phyloP scores from a whole-genome alignment of 345 rosid genomes.

The Eucalyptus curtisii region DNA sequence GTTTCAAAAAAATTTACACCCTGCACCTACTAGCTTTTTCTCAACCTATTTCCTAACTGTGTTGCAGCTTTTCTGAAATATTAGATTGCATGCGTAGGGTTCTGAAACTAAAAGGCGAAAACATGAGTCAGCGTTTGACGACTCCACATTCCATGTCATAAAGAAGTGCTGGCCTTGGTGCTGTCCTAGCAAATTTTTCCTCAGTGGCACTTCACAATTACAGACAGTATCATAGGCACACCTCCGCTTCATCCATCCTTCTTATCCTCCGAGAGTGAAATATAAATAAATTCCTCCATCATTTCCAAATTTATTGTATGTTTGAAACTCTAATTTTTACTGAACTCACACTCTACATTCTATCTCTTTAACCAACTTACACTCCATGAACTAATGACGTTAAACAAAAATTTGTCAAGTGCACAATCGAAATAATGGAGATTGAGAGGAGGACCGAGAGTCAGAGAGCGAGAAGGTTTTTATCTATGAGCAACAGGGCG shows the following conservation, averaged over 20 bases:
- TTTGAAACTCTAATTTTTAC: background rate
- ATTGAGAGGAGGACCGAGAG: background rate
- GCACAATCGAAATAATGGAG: background rate
- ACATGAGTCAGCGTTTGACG: background rate
- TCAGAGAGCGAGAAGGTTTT: fast-evolving
- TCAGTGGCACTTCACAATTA: background rate
- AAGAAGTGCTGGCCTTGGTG: background rate
- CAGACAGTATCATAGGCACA: background rate
- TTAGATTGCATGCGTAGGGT: background rate
- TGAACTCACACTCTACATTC: background rate
- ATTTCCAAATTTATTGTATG: background rate
- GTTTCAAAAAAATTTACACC: background rate
- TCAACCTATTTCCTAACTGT: background rate
- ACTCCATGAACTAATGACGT: background rate
- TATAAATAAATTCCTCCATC: background rate
- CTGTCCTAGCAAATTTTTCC: background rate
- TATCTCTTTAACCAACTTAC: background rate
- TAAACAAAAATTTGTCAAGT: background rate
- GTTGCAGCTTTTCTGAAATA: background rate
- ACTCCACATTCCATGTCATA: background rate
- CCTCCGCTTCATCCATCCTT: background rate
- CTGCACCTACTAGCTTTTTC: background rate
- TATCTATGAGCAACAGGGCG: background rate
- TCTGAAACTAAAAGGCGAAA: background rate
- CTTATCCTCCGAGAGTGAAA: background rate